Conservation (phyloP, 1,284 basidiomycete species). For the Cutaneotrichosporon sp. region DNA sequence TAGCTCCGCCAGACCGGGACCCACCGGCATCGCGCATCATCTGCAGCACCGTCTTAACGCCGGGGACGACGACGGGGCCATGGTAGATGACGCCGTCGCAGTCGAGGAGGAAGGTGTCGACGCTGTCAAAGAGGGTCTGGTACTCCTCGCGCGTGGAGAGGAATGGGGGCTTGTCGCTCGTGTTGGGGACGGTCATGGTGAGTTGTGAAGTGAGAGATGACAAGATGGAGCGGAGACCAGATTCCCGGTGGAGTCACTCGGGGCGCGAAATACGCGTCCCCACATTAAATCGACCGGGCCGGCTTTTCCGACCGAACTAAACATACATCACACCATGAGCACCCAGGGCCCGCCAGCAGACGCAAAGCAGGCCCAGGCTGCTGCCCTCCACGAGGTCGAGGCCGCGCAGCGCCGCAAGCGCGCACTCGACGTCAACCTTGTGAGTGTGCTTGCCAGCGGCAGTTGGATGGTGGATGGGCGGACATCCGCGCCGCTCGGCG, state of each 20-base stretch:
- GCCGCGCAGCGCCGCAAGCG: slow-evolving; percentile 44
- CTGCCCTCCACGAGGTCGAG: slow-evolving; percentile 45
- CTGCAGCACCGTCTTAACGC: slow-evolving; percentile 70
- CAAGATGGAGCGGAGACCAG: too few species aligned
- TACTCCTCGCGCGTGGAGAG: slow-evolving; percentile 44
- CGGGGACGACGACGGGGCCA: slow-evolving; percentile 77
- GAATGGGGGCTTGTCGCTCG: slow-evolving; percentile 36
- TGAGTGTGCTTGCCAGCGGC: too few species aligned
- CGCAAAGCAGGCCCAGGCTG: slow-evolving; percentile 51
- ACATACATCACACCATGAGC: slow-evolving; percentile 32
- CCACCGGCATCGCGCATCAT: slow-evolving; percentile 59
- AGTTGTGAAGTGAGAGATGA: neutral
- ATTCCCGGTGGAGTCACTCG: neutral
- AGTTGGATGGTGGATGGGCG: too few species aligned
- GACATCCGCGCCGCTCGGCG: too few species aligned
- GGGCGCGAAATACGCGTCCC: too few species aligned
- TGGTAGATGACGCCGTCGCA: slow-evolving; percentile 96
- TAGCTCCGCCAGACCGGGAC: neutral
- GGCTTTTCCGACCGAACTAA: neutral
- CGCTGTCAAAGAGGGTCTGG: slow-evolving; percentile 62
- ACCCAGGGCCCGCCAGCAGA: slow-evolving; percentile 48
- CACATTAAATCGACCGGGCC: neutral
- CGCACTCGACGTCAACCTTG: slow-evolving; percentile 42
- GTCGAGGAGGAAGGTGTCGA: slow-evolving; percentile 93
- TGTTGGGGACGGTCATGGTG: neutral